Evolutionary conservation across 345 rosid genomes (phyloP).

Genomic region (Rhodamnia rubescens): DNA sequence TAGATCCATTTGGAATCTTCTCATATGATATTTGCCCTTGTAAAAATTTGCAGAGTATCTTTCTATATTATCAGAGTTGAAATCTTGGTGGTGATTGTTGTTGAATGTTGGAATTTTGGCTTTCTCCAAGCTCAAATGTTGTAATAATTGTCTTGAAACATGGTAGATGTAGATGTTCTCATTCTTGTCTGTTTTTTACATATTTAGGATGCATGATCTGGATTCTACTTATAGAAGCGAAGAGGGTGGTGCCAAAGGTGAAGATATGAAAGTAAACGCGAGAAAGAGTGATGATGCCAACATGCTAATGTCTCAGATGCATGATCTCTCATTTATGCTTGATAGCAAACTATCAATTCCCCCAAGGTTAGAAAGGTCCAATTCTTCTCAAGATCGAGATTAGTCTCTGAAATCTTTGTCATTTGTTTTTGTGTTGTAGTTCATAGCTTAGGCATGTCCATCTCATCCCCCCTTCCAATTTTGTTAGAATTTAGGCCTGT

Average conservation of each 20-base stretch:
- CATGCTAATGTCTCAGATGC: constrained; percentile 65
- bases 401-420: neutral
- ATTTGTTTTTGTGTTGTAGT: neutral
- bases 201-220: constrained; percentile 21
- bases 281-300: constrained; percentile 30
- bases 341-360: constrained; percentile 52
- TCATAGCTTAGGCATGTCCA: neutral
- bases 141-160: neutral
- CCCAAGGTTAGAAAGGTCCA: constrained; percentile 3
- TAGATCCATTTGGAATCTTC: neutral
- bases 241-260: constrained; percentile 13
- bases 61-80: neutral
- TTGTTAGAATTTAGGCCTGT: neutral
- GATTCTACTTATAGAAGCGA: constrained; percentile 15
- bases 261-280: constrained; percentile 1
- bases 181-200: neutral
- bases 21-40: neutral
- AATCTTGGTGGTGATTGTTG: neutral
- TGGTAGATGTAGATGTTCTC: neutral
- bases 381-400: neutral
- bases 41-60: neutral
- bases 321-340: constrained; percentile 86
- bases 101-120: neutral
- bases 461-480: neutral
- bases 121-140: neutral